phyloP scores from a whole-genome alignment of 441 rosid species.

The Euphorbia schlechtendalii region DNA sequence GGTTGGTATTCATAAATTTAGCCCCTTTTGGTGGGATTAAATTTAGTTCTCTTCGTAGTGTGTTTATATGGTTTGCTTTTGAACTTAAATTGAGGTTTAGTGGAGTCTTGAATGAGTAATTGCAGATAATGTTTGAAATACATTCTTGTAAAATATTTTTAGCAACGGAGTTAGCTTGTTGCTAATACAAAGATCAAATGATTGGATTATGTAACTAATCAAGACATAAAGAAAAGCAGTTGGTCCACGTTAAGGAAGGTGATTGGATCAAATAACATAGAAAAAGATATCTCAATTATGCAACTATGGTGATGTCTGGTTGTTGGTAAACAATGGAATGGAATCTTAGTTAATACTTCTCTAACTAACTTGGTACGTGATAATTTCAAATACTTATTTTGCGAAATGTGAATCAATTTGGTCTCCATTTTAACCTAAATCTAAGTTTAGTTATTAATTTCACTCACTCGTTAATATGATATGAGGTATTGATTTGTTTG shows the following conservation, averaged over 20 bases:
- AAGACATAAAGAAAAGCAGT: not conserved
- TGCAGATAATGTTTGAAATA: no score
- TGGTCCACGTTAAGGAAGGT: not conserved
- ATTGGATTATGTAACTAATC: not conserved
- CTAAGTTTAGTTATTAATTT: no score
- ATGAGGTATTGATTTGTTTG: no score
- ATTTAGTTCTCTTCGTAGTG: not conserved
- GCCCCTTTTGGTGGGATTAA: not conserved
- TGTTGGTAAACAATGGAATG: not conserved
- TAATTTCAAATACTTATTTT: no score
- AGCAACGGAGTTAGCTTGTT: no score
- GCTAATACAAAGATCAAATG: no score
- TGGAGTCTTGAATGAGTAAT: not conserved
- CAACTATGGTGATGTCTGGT: not conserved
- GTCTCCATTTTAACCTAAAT: no score
- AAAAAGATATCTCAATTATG: not conserved
- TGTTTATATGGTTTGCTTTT: not conserved
- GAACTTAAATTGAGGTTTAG: not conserved
- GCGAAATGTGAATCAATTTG: no score
- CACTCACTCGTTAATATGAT: no score
- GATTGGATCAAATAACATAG: not conserved
- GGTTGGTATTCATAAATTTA: slow-evolving; percentile 1
- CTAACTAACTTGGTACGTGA: no score
- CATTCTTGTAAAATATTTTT: no score
- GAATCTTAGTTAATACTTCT: not conserved